Percentiles rank a stretch among this genome's conserved stretches.
Evolutionary conservation across 768 basidiomycete genomes (phyloP).

Genomic region (Russula sp.): DNA sequence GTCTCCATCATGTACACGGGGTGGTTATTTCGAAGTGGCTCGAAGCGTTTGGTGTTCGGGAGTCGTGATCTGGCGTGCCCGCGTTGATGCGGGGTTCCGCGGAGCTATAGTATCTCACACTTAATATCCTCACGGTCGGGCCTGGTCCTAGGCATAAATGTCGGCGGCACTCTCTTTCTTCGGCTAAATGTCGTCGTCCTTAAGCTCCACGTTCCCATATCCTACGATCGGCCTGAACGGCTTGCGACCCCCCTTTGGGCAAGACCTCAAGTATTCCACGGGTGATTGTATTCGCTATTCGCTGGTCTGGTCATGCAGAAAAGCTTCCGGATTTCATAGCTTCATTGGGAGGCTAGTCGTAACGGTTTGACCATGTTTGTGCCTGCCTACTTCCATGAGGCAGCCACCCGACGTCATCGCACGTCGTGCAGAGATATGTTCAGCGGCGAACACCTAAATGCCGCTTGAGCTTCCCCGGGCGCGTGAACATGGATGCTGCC

Average conservation of each 20-base stretch:
- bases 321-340: background rate
- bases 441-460: background rate
- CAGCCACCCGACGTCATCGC: constrained; percentile 8
- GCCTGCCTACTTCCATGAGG: constrained; percentile 7
- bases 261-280: background rate
- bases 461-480: background rate
- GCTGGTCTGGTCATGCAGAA: background rate
- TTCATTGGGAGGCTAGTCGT: background rate
- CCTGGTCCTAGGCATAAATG: background rate
- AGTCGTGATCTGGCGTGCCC: background rate
- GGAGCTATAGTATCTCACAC: background rate
- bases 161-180: background rate
- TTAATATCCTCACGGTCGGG: background rate
- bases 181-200: background rate
- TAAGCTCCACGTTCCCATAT: background rate
- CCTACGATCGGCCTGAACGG: background rate
- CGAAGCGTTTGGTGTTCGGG: background rate
- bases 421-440: background rate
- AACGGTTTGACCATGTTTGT: background rate
- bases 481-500: background rate
- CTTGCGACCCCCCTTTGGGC: background rate
- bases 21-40: background rate
- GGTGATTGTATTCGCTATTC: background rate
- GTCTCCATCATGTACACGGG: background rate
- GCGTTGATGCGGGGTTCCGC: constrained; percentile 9